Base-by-base conservation (phyloP, 192 early-diverging fungal species). In the Phlyctochytrium arcticum region DNA sequence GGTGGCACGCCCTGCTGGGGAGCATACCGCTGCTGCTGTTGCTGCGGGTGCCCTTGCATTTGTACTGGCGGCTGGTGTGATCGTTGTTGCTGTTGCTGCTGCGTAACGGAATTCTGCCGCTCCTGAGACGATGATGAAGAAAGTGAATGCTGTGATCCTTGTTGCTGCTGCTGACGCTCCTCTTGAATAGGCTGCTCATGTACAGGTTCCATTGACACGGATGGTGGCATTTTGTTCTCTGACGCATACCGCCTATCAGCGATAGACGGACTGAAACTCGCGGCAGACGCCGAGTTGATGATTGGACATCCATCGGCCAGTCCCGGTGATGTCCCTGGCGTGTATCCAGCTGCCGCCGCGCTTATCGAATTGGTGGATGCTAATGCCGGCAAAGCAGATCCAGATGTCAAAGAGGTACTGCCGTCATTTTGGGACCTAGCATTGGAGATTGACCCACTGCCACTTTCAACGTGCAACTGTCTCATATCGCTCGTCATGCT, bases 1-100 rank as follows among this genome's bases (percentile, higher is more conserved):
- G n/a, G n/a, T n/a, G n/a, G n/a, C n/a, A n/a, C n/a, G n/a, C n/a
- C n/a, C n/a, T n/a, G n/a, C n/a, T n/a, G n/a, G n/a, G n/a, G n/a
- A n/a, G n/a, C n/a, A n/a, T n/a, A n/a, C 50, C 24, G 50, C 3
- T 53, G 50, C 50, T 53, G 50, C 50, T 15, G 50, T 29, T 53
- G 50, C 50, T 53, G 50, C 1, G 27, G 12, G 19, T 53, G n/a
- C 26, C 15, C n/a, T 12, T 57, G 56, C 56, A 44, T 23, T 21
- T 48, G 50, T 6, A 12, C 44, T 21, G 15, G 15, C 26, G 15
- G 30, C 23, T 61, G 59, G 4, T 8, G 0, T 15, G n/a, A 17
- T 36, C 34, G 55, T 12, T 35, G 55, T 17, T 26, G 34, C 33
- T 57, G 55, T 23, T 57, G 55, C 3, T 9, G 55, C 26, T 53